phyloP scores from a whole-genome alignment of 2,329 filamentous ascomycete genomes.

The Sporothrix brunneoviolacea region DNA sequence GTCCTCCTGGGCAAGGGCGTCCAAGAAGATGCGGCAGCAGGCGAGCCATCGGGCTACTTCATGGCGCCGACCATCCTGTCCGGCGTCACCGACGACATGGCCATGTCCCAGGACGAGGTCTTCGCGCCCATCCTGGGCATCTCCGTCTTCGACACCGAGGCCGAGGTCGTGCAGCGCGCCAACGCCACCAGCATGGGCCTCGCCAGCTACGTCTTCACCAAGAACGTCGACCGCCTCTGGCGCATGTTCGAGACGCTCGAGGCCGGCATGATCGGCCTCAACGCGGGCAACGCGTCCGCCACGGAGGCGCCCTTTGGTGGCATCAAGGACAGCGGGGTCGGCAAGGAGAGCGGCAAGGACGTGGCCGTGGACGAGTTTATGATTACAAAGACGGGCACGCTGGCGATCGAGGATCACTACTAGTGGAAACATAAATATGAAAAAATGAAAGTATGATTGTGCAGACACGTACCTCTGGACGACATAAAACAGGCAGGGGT shows the following conservation, averaged over 20 bases:
- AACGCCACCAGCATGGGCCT: slow-evolving; percentile 56
- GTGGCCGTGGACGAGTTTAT: slow-evolving; percentile 41
- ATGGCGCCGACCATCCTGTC: slow-evolving; percentile 55
- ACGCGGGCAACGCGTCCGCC: slow-evolving; percentile 34
- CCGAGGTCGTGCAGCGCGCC: slow-evolving; percentile 46
- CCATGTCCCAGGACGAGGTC: slow-evolving; percentile 44
- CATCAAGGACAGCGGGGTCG: slow-evolving; percentile 41
- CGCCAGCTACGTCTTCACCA: slow-evolving; percentile 31
- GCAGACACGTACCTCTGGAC: too few relatives aligned
- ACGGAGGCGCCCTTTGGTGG: slow-evolving; percentile 41
- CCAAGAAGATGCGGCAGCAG: slow-evolving; percentile 25
- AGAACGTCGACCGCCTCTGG: slow-evolving; percentile 50
- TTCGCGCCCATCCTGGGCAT: slow-evolving; percentile 54
- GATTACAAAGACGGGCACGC: slow-evolving; percentile 38
- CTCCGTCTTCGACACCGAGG: slow-evolving; percentile 49
- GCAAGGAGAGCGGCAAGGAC: slow-evolving; percentile 43
- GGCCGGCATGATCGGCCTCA: slow-evolving; percentile 42
- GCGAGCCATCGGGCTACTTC: slow-evolving; percentile 51
- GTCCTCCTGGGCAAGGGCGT: slow-evolving; percentile 55
- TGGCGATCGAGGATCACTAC: slow-evolving; percentile 35
- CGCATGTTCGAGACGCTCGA: slow-evolving; percentile 53
- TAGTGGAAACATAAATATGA: too few relatives aligned
- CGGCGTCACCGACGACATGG: slow-evolving; percentile 42
- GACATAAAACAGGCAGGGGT: too few relatives aligned
- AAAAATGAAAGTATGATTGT: too few relatives aligned